Base-by-base conservation (phyloP, 2,329 filamentous ascomycete genomes). In the Neodidymelliopsis sp. region DNA sequence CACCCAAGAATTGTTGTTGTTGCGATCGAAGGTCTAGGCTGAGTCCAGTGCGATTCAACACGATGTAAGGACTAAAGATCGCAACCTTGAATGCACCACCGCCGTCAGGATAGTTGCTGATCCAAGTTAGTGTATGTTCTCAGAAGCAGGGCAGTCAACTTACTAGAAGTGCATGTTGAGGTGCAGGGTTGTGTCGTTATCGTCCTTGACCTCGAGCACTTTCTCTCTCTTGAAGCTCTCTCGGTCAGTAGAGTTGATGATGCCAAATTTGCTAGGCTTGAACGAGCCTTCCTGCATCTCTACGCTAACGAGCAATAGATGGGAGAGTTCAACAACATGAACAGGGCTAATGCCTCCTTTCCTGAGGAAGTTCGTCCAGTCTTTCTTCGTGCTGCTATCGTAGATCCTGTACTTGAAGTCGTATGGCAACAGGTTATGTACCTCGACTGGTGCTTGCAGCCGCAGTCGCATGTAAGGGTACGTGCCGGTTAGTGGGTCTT, bases 321-420 rank as follows among this genome's bases (percentile, higher is more conserved):
- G 95, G 0, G 93, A 97, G 15, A 99, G 80, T 74, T 99, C 93
- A 13, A 97, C 93, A 8, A 97, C 92, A 69, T 99, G 94, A 0
- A 99, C 92, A 0, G 95, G 95, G 70, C 94, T 99, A 47, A 97
- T 88, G 11, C 95, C 95, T 19, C 95, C 94, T 73, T 97, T 97
- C 48, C 94, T 86, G 35, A 99, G 77, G 76, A 99, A 99, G 71
- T 99, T 99, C 4, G 91, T 95, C 94, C 94, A 99, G 70, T 99
- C 94, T 70, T 95, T 96, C 79, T 93, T 95, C 0, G 92, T 97
- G 71, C 96, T 95, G 77, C 95, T 97, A 77, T 99, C 94, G 67
- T 97, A 99, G 45, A 99, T 97, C 45, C 93, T 86, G 72, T 99
- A 99, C 74, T 99, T 97, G 84, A 99, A 99, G 74, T 99, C 94